phyloP scores from a whole-genome alignment of 2,329 filamentous ascomycete species.

The Alternaria sp. region DNA sequence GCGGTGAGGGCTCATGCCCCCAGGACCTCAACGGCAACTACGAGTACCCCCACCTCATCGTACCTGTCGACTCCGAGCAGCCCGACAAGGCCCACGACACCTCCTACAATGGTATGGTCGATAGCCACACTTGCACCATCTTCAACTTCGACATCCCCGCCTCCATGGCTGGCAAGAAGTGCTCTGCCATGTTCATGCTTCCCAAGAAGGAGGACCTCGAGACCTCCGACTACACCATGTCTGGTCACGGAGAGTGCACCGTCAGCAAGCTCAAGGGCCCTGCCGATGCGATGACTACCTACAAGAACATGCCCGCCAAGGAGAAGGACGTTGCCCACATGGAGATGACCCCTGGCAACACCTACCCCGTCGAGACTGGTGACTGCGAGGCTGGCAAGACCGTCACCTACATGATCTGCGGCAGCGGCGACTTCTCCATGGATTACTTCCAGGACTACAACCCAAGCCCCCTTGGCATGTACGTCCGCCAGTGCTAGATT shows the following conservation, averaged over 20 bases:
- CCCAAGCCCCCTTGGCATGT: constrained; percentile 51
- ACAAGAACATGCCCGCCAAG: constrained; percentile 57
- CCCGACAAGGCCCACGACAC: constrained; percentile 62
- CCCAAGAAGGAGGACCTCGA: constrained; percentile 63
- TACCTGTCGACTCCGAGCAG: constrained; percentile 63
- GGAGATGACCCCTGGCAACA: constrained; percentile 58
- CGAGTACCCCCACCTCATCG: constrained; percentile 59
- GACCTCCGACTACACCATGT: constrained; percentile 64
- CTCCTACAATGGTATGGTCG: constrained; percentile 59
- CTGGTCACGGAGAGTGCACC: constrained; percentile 60
- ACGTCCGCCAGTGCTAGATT: constrained; percentile 34
- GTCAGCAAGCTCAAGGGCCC: constrained; percentile 58
- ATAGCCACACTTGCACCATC: constrained; percentile 58
- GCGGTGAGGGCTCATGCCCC: constrained; percentile 19
- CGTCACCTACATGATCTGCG: constrained; percentile 60
- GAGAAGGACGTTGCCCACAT: constrained; percentile 50
- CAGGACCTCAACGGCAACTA: constrained; percentile 32
- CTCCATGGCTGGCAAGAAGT: constrained; percentile 62
- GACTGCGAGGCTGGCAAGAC: constrained; percentile 61
- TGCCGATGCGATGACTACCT: constrained; percentile 60
- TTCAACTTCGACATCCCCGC: constrained; percentile 73
- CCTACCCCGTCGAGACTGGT: constrained; percentile 61
- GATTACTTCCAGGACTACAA: constrained; percentile 71
- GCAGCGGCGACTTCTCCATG: constrained; percentile 57
- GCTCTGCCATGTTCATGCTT: constrained; percentile 70